These are phyloP conservation scores for Kingdonia uniflora DNA, from an alignment of 164 flowering plant species.

Conservation along the genomic window DNA sequence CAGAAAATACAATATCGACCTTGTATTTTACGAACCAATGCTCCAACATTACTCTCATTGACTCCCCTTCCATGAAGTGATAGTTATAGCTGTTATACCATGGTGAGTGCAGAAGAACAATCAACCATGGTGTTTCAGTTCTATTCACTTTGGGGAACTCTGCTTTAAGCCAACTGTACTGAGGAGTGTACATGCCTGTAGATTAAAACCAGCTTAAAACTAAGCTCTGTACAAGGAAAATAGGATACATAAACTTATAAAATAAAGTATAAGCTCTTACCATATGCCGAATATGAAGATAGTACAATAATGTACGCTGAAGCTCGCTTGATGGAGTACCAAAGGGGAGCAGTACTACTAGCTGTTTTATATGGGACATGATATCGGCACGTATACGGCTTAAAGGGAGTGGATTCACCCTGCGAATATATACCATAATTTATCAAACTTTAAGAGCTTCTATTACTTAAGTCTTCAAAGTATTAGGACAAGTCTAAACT, in stretches of 20 bases:
- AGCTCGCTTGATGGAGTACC: conserved; percentile 89
- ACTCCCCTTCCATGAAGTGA: conserved; percentile 88
- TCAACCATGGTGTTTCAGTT: conserved; percentile 81
- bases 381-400: conserved; percentile 46
- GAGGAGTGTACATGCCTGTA: conserved; percentile 64
- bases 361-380: conserved; percentile 52
- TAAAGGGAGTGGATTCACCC: conserved; percentile 71
- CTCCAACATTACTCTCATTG: conserved; percentile 70
- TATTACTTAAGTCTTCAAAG: too few species aligned
- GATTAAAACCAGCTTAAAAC: background rate
- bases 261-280: conserved; percentile 18
- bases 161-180: conserved; percentile 47
- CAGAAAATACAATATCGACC: conserved; percentile 77
- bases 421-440: conserved; percentile 19
- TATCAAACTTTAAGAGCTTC: background rate
- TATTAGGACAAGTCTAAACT: too few species aligned
- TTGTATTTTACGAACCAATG: conserved; percentile 64
- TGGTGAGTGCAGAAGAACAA: conserved; percentile 73
- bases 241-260: too few species aligned
- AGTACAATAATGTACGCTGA: conserved; percentile 71
- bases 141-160: conserved; percentile 71
- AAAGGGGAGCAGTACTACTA: conserved; percentile 44
- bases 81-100: conserved; percentile 51
- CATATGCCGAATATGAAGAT: conserved; percentile 69
- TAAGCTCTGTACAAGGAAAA: background rate